Percentiles rank a stretch among this genome's conserved stretches.
Conservation (phyloP, 352 stramenopile genomes). For the Globisporangium nodosum region DNA sequence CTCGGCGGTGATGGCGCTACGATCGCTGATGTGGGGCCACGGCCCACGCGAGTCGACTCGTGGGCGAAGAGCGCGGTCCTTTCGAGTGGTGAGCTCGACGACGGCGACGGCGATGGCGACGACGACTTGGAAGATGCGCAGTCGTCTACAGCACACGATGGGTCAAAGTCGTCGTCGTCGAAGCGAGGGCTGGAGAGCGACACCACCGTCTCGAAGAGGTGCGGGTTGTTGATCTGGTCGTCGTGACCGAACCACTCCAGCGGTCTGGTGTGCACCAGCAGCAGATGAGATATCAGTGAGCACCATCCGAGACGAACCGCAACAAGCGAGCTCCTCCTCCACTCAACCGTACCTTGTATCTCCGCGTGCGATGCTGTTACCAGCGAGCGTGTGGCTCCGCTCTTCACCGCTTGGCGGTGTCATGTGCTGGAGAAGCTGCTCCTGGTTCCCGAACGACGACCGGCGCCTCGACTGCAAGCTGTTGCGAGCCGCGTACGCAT, state of each 20-base stretch:
- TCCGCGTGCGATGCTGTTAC: neutral
- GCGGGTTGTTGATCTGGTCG: slow-evolving; percentile 50
- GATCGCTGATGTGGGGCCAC: neutral
- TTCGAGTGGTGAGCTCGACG: neutral
- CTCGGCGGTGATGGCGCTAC: neutral
- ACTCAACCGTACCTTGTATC: slow-evolving; percentile 4
- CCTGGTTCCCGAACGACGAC: slow-evolving; percentile 41
- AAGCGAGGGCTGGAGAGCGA: slow-evolving; percentile 24
- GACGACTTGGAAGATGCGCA: slow-evolving; percentile 2
- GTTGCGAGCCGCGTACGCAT: neutral
- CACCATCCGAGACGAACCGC: neutral
- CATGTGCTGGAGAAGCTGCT: slow-evolving; percentile 20
- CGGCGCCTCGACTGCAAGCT: slow-evolving; percentile 21
- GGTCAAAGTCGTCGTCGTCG: slow-evolving; percentile 9
- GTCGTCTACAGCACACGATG: neutral
- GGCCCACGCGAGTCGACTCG: neutral
- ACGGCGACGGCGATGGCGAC: neutral
- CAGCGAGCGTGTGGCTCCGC: neutral
- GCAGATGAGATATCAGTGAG: neutral
- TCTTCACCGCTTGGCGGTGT: neutral
- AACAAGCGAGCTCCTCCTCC: neutral
- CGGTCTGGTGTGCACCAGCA: slow-evolving; percentile 8
- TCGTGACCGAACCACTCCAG: slow-evolving; percentile 51
- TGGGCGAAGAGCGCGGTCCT: neutral
- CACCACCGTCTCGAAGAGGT: slow-evolving; percentile 48